Conservation (phyloP, 2,329 filamentous ascomycete species). For the Bipolaris sorokiniana region DNA sequence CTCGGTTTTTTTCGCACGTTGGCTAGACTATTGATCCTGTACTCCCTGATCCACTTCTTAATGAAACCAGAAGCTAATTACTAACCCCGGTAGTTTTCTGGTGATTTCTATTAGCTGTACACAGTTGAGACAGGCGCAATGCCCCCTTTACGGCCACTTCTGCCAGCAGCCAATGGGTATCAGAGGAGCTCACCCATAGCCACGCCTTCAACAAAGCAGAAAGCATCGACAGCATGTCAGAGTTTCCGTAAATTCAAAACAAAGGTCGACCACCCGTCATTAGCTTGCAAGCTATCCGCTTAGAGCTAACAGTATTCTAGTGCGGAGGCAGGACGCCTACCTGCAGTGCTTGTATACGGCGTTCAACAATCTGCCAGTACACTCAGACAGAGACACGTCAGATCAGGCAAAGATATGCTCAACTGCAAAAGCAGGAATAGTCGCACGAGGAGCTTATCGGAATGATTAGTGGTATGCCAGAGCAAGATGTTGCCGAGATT, state of each 20-base stretch:
- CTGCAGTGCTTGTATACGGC: neutral
- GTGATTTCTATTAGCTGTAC: too few species aligned
- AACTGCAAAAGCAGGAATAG: neutral
- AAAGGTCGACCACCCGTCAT: neutral
- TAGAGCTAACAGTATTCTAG: neutral
- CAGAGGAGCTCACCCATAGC: neutral
- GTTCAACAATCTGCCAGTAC: neutral
- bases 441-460: neutral
- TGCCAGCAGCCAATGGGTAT: neutral
- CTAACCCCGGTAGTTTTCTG: too few species aligned
- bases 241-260: neutral
- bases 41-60: too few species aligned
- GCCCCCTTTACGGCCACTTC: neutral
- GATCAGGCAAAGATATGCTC: neutral
- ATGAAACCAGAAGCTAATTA: too few species aligned
- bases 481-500: neutral
- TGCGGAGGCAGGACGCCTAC: neutral
- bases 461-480: neutral
- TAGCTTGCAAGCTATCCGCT: neutral
- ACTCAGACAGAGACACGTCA: neutral
- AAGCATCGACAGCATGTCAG: neutral
- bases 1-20: too few species aligned
- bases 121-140: neutral
- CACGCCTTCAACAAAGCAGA: neutral
- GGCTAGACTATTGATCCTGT: too few species aligned